Percentiles rank a stretch among this genome's conserved stretches.
These are phyloP conservation scores for Trichoderma breve DNA, from an alignment of 2,329 filamentous ascomycete genomes.

Conservation along the genomic window DNA sequence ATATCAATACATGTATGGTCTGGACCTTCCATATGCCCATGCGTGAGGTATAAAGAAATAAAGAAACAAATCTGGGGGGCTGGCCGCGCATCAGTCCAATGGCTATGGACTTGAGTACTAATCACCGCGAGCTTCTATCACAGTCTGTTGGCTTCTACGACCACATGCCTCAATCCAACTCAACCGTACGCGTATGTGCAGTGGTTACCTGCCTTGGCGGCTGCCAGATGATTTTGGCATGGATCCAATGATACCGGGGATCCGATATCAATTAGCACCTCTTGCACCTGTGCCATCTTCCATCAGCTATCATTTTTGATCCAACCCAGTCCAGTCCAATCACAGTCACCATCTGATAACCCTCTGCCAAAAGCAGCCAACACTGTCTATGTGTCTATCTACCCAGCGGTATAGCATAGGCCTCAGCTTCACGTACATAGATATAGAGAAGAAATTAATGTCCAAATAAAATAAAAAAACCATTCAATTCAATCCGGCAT, in stretches of 20 bases:
- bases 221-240: not conserved
- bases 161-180: not conserved
- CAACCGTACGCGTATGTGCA: not conserved
- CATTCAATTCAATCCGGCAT: not conserved
- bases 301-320: not conserved
- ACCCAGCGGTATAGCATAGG: not conserved
- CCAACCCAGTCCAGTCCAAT: not conserved
- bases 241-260: not conserved
- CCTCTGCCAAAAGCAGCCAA: not conserved
- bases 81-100: not conserved
- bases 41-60: not conserved
- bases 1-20: not conserved
- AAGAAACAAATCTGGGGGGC: not conserved
- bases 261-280: not conserved
- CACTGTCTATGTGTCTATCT: not conserved
- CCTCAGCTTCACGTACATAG: not conserved
- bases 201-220: not conserved
- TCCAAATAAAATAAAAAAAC: not conserved
- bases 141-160: slow-evolving; percentile 18
- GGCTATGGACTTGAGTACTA: not conserved
- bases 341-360: not conserved
- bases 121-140: not conserved
- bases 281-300: not conserved
- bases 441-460: not conserved
- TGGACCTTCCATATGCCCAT: not conserved